Conservation (phyloP, 2,329 filamentous ascomycete genomes). For the Cladosporium sp. region DNA sequence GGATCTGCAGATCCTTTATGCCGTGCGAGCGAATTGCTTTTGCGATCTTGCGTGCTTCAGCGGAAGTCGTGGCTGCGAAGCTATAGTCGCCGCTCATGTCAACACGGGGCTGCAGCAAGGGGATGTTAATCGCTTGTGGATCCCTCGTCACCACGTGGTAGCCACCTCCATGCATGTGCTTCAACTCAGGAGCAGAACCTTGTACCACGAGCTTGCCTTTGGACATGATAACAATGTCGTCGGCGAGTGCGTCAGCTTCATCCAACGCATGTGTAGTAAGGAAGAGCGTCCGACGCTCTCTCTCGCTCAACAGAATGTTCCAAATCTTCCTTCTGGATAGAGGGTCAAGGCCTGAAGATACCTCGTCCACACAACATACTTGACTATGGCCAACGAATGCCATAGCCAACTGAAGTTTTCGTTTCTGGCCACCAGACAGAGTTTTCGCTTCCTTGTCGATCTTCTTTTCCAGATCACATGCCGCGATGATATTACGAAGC, state of each 20-base stretch:
- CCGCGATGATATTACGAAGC: conserved; percentile 59
- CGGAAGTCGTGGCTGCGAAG: conserved; percentile 1
- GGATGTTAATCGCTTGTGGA: not conserved
- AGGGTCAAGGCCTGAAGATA: conserved; percentile 80
- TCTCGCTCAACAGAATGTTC: conserved; percentile 82
- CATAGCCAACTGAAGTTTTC: conserved; percentile 84
- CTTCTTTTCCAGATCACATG: conserved; percentile 72
- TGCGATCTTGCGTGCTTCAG: not conserved
- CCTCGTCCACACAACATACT: conserved; percentile 86
- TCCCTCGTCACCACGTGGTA: conserved; percentile 57
- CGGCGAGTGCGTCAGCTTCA: conserved; percentile 80
- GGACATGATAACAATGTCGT: conserved; percentile 80
- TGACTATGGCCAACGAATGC: conserved; percentile 78
- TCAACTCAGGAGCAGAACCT: conserved; percentile 78
- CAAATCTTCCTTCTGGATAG: conserved; percentile 81
- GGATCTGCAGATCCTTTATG: conserved; percentile 72
- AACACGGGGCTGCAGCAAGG: conserved; percentile 16
- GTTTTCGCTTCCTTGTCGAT: conserved; percentile 66
- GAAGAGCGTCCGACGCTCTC: conserved; percentile 73
- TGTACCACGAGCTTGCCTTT: conserved; percentile 75
- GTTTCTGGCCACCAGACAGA: conserved; percentile 81
- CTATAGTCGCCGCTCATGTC: conserved; percentile 49
- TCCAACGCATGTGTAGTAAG: conserved; percentile 89
- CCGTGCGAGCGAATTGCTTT: conserved; percentile 37
- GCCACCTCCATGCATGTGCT: conserved; percentile 71